These are phyloP conservation scores for Ophiostoma quercus DNA, from an alignment of 2,329 filamentous ascomycete genomes.

Conservation along the genomic window DNA sequence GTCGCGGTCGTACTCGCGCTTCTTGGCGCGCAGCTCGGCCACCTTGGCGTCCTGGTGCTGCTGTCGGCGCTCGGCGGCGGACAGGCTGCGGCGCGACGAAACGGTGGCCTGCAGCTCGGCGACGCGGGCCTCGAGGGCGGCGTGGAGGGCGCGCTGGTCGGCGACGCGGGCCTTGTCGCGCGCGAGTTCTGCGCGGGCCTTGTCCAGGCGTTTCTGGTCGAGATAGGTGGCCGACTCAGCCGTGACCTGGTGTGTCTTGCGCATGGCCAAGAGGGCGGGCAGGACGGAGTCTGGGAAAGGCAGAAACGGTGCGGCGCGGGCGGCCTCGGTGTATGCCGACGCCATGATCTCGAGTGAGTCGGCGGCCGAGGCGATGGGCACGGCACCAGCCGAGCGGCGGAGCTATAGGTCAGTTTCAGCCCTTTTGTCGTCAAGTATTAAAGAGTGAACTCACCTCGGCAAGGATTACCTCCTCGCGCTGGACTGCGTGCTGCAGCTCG, in stretches of 20 bases:
- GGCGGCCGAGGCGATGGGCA: constrained; percentile 27
- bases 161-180: constrained; percentile 46
- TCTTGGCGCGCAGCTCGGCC: constrained; percentile 55
- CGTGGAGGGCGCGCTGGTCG: constrained; percentile 53
- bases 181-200: constrained; percentile 40
- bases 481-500: constrained; percentile 57
- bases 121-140: constrained; percentile 54
- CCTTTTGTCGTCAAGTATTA: not conserved
- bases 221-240: constrained; percentile 59
- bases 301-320: constrained; percentile 57
- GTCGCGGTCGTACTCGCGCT: constrained; percentile 55
- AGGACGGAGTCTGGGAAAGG: constrained; percentile 63
- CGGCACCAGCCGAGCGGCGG: constrained; percentile 17
- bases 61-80: constrained; percentile 55
- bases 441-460: constrained; percentile 37
- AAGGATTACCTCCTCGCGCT: constrained; percentile 49
- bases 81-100: constrained; percentile 52
- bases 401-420: constrained; percentile 27
- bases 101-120: constrained; percentile 49
- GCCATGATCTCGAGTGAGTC: constrained; percentile 50
- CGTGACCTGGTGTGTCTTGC: constrained; percentile 60
- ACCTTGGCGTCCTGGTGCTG: constrained; percentile 60
- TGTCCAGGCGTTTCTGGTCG: constrained; percentile 34
- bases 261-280: constrained; percentile 65
- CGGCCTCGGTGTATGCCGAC: constrained; percentile 60